Conservation (phyloP, 768 basidiomycete species). For the Tricholoma flavovirens region DNA sequence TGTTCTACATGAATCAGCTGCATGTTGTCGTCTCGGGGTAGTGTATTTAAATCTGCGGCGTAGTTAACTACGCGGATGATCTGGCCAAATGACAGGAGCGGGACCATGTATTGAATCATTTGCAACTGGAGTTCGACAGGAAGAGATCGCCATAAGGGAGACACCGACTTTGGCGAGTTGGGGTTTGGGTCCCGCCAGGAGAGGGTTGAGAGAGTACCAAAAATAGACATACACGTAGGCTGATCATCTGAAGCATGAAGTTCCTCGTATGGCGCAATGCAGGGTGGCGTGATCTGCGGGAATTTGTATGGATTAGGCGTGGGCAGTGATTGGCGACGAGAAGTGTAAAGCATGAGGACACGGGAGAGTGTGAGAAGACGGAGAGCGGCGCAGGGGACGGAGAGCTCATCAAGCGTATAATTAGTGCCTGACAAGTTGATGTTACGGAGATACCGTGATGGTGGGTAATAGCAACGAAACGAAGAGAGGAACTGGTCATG, state of each 20-base stretch:
- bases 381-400: not conserved
- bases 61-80: not conserved
- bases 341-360: not conserved
- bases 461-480: not conserved
- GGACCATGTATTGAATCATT: not conserved
- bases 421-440: not conserved
- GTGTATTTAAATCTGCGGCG: not conserved
- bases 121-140: not conserved
- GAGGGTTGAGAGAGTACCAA: not conserved
- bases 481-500: not conserved
- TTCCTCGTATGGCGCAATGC: not conserved
- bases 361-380: not conserved
- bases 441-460: not conserved
- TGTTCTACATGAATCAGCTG: not conserved
- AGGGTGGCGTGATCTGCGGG: not conserved
- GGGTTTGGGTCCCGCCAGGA: too few species aligned
- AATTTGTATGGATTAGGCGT: not conserved
- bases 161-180: not conserved
- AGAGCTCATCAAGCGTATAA: not conserved
- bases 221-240: not conserved
- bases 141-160: not conserved
- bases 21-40: not conserved
- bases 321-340: not conserved
- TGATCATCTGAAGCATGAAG: not conserved
- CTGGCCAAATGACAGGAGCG: not conserved